Conservation (phyloP, 1,284 basidiomycete species). For the Rhodotorula sp. region DNA sequence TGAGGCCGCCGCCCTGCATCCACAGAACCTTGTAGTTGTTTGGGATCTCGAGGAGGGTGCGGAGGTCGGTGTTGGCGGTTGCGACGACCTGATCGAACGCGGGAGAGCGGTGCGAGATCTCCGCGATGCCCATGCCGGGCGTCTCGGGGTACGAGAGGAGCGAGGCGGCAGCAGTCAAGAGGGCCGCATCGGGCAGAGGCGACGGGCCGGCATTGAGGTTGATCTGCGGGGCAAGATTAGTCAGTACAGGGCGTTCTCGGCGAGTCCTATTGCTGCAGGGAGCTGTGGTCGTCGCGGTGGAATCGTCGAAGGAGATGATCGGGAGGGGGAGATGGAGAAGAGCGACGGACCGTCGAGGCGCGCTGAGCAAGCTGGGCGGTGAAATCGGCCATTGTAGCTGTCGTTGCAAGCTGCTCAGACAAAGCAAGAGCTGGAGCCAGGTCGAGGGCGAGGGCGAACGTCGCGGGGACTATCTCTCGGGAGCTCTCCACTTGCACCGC, state of each 20-base stretch:
- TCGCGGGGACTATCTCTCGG: no score
- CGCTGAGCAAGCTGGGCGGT: slow-evolving; percentile 17
- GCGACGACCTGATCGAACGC: slow-evolving; percentile 75
- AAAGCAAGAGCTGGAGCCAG: not conserved
- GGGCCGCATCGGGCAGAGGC: slow-evolving; percentile 76
- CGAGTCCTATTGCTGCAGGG: not conserved
- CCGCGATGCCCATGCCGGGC: slow-evolving; percentile 83
- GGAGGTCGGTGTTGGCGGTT: slow-evolving; percentile 62
- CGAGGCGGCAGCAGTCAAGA: slow-evolving; percentile 71
- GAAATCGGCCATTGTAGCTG: slow-evolving; percentile 21
- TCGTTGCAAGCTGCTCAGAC: not conserved
- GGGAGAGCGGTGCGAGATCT: slow-evolving; percentile 88
- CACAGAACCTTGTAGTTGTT: slow-evolving; percentile 83
- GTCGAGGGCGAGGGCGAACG: not conserved
- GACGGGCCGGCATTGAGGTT: slow-evolving; percentile 94
- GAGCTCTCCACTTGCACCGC: no score
- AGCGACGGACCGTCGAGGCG: slow-evolving; percentile 14
- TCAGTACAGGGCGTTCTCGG: not conserved
- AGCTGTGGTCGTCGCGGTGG: not conserved
- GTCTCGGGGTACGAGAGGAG: slow-evolving; percentile 83
- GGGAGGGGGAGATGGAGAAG: not conserved
- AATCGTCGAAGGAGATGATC: not conserved
- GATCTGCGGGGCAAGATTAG: slow-evolving; percentile 51
- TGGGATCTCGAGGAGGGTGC: slow-evolving; percentile 75
- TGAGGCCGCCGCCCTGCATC: slow-evolving; percentile 86